These are phyloP conservation scores for Esteya vermicola DNA, from an alignment of 2,329 filamentous ascomycete species.

Conservation along the genomic window DNA sequence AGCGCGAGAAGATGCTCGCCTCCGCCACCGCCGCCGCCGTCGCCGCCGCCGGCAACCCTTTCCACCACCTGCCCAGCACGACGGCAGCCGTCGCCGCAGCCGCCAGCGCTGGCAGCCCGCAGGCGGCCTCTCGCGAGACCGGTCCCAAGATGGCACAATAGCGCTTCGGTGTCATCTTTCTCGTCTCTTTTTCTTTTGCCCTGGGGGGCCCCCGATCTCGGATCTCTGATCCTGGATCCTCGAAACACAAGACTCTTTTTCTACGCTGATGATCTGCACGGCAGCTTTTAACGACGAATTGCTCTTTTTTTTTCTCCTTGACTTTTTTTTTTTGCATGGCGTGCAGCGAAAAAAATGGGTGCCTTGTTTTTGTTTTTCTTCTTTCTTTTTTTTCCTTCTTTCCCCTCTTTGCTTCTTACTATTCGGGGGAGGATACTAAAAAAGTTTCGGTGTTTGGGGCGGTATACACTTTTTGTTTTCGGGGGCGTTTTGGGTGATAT, in stretches of 20 bases:
- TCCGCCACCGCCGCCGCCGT: constrained; percentile 10
- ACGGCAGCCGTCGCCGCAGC: not conserved
- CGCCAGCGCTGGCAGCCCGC: not conserved
- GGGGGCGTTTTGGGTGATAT: not conserved
- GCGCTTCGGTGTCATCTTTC: not conserved
- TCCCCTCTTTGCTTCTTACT: not conserved
- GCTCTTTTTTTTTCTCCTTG: not conserved
- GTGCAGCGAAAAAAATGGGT: not conserved
- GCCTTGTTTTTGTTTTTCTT: not conserved
- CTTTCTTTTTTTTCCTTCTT: not conserved
- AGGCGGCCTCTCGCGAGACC: too few relatives aligned
- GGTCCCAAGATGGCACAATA: not conserved
- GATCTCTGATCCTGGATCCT: not conserved
- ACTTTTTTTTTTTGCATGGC: not conserved
- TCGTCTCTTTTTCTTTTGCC: not conserved
- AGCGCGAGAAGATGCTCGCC: constrained; percentile 31
- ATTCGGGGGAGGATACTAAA: not conserved
- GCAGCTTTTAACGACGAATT: too few relatives aligned
- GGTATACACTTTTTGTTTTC: not conserved
- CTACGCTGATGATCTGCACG: not conserved
- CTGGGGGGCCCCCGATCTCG: not conserved
- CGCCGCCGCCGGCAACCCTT: constrained; percentile 10
- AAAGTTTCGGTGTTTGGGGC: not conserved
- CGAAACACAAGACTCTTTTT: too few relatives aligned
- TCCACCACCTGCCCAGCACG: constrained; percentile 2